These are phyloP conservation scores for button mushroom (Agaricus bisporus) DNA, from an alignment of 768 basidiomycete species.

Conservation along the genomic window DNA sequence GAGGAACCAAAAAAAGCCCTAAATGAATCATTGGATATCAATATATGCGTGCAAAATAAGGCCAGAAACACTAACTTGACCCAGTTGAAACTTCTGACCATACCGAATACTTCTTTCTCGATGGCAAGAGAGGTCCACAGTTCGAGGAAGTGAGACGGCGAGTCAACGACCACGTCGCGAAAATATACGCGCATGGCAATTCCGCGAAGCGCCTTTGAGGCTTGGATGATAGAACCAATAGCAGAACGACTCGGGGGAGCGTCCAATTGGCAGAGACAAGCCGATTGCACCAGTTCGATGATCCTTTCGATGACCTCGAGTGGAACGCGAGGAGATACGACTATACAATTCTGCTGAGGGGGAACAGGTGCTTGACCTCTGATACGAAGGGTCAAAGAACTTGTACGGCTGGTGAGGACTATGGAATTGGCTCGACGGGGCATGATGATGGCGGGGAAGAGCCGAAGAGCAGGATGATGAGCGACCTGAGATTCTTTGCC, in stretches of 20 bases:
- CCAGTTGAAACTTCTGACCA: conserved; percentile 32
- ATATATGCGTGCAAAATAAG: conserved; percentile 14
- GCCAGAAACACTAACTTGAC: conserved; percentile 33
- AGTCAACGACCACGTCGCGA: conserved; percentile 13
- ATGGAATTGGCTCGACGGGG: not conserved
- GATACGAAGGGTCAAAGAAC: conserved; percentile 2
- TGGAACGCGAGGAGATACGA: not conserved
- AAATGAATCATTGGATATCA: conserved; percentile 6
- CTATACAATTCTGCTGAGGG: not conserved
- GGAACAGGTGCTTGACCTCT: not conserved
- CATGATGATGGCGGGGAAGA: not conserved
- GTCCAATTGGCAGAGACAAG: not conserved
- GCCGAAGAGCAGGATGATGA: too few relatives aligned
- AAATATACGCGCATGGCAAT: conserved; percentile 36
- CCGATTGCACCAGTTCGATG: conserved; percentile 11
- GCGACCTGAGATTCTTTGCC: too few relatives aligned
- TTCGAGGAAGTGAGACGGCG: conserved; percentile 11
- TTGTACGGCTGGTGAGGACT: not conserved
- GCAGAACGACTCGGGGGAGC: conserved; percentile 1
- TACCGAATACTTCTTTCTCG: conserved; percentile 7
- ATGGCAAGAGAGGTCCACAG: conserved; percentile 10
- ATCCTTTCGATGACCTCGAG: conserved; percentile 13
- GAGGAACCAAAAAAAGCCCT: conserved; percentile 29
- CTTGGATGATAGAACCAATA: conserved; percentile 34
- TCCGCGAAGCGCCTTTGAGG: conserved; percentile 34